Conservation (phyloP, 2,329 filamentous ascomycete genomes). For the Fusarium falciforme region DNA sequence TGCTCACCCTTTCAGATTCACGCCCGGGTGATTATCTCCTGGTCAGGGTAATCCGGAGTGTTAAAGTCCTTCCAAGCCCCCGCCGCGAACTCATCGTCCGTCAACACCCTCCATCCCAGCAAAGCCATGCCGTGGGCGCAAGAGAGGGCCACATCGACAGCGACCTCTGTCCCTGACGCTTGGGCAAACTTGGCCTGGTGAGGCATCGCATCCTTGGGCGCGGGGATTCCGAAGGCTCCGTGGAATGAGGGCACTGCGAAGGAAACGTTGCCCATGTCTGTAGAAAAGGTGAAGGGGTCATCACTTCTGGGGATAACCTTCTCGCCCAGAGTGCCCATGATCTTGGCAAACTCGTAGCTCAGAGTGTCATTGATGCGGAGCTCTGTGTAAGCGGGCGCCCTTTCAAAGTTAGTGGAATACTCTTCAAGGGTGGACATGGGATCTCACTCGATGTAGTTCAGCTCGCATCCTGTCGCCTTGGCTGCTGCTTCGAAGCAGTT, state of each 20-base stretch:
- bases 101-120: neutral
- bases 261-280: neutral
- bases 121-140: neutral
- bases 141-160: neutral
- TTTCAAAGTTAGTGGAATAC: neutral
- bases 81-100: neutral
- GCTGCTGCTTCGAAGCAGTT: slow-evolving; percentile 52
- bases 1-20: neutral
- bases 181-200: neutral
- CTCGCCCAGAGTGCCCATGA: neutral
- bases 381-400: neutral
- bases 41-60: neutral
- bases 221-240: neutral
- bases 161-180: neutral
- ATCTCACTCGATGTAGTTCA: slow-evolving; percentile 50
- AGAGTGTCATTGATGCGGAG: neutral
- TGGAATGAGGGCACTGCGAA: neutral
- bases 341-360: neutral
- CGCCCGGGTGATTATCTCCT: neutral
- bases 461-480: slow-evolving; percentile 48
- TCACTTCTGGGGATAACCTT: neutral
- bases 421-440: neutral
- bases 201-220: neutral
- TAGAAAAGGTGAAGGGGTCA: neutral
- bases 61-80: neutral